phyloP scores from a whole-genome alignment of 805 yeast species.

The Myxozyma vanderwaltii region DNA sequence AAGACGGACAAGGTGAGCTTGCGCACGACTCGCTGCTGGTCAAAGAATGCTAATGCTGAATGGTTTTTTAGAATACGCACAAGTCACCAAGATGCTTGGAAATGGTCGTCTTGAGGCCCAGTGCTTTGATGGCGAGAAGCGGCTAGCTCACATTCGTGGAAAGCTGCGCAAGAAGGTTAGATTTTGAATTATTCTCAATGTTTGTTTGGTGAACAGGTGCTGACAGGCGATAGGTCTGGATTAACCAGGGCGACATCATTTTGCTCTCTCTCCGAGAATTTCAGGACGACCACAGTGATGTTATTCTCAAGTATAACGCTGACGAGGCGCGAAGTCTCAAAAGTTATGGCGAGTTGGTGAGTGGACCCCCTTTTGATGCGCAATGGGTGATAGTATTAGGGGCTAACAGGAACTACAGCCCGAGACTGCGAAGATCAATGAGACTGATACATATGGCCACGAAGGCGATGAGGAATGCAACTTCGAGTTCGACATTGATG shows the following conservation, averaged over 20 bases:
- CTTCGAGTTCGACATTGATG: conserved; percentile 96
- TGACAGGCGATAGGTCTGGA: conserved; percentile 56
- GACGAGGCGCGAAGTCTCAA: conserved; percentile 98
- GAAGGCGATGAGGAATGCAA: conserved; percentile 97
- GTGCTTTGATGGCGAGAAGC: conserved; percentile 90
- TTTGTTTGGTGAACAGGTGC: neutral
- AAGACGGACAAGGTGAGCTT: conserved; percentile 73
- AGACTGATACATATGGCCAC: conserved; percentile 94
- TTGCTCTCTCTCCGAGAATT: conserved; percentile 95
- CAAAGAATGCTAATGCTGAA: neutral
- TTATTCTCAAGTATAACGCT: conserved; percentile 91
- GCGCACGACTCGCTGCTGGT: neutral
- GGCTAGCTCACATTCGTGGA: conserved; percentile 98
- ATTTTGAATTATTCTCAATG: neutral
- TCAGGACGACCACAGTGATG: conserved; percentile 98
- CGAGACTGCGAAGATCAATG: conserved; percentile 94
- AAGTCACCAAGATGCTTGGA: conserved; percentile 97
- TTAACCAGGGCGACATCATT: conserved; percentile 97
- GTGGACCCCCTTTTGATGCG: neutral
- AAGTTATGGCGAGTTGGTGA: conserved; percentile 80
- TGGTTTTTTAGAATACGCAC: conserved; percentile 75
- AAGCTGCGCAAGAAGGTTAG: conserved; percentile 94
- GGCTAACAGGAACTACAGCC: conserved; percentile 51
- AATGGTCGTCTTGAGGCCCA: conserved; percentile 94
- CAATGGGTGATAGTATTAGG: neutral